A percentile compares a stretch with the other conserved stretches of the same genome.
Conservation (phyloP, 768 basidiomycete species). For the Boletus subparvulus region DNA sequence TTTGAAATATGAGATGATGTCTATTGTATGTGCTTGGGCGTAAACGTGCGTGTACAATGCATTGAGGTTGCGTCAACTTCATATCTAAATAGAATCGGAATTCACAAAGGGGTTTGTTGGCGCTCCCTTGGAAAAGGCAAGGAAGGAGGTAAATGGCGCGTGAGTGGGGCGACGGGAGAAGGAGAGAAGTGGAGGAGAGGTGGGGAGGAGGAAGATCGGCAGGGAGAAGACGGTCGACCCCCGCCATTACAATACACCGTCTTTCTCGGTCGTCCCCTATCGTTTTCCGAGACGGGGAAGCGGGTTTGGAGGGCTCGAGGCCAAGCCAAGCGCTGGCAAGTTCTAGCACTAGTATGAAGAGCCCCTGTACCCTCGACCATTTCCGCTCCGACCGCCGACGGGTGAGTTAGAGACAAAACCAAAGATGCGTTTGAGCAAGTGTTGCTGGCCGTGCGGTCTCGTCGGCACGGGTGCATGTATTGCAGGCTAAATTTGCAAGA, state of each 20-base stretch:
- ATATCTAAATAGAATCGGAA: slow-evolving; percentile 17
- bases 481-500: slow-evolving; percentile 12
- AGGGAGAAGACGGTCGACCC: not conserved
- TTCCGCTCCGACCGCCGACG: slow-evolving; percentile 21
- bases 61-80: slow-evolving; percentile 26
- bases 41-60: slow-evolving; percentile 28
- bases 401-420: slow-evolving; percentile 29
- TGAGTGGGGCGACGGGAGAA: slow-evolving; percentile 8
- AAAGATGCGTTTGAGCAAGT: slow-evolving; percentile 32
- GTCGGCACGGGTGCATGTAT: slow-evolving; percentile 32
- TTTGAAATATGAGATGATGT: slow-evolving; percentile 16
- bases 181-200: slow-evolving; percentile 12
- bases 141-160: slow-evolving; percentile 4
- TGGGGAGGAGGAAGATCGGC: slow-evolving; percentile 13
- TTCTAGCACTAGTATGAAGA: slow-evolving; percentile 22
- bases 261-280: slow-evolving; percentile 1
- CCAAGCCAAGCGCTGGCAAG: not conserved
- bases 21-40: slow-evolving; percentile 26
- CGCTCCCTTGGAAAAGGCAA: slow-evolving; percentile 5
- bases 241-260: slow-evolving; percentile 3
- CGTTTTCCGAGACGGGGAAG: not conserved
- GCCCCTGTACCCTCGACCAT: slow-evolving; percentile 26
- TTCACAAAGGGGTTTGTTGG: not conserved
- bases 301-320: not conserved
- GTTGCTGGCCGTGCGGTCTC: slow-evolving; percentile 29